Percentiles rank a stretch among this genome's conserved stretches.
Conservation (phyloP, 352 stramenopile genomes). For the Globisporangium radiosum region DNA sequence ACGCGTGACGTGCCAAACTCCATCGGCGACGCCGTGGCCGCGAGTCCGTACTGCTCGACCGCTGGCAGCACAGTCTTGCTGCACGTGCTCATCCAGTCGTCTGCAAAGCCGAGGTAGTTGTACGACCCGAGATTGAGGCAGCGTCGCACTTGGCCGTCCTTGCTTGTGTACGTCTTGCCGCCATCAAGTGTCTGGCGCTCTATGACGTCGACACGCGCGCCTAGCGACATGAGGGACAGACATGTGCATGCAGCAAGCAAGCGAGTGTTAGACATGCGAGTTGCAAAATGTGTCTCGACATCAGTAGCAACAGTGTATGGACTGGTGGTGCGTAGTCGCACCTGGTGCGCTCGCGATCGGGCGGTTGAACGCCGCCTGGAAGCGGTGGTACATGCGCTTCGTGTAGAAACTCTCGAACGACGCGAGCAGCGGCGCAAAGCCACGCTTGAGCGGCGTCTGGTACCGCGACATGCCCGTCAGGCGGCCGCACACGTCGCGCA, state of each 20-base stretch:
- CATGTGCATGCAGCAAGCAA: not conserved
- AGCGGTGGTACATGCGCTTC: slow-evolving; percentile 87
- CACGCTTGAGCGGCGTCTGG: slow-evolving; percentile 13
- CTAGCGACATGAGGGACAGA: not conserved
- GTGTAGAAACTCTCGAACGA: slow-evolving; percentile 94
- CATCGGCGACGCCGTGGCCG: slow-evolving; percentile 18
- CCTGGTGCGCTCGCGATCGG: slow-evolving; percentile 23
- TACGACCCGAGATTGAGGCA: slow-evolving; percentile 94
- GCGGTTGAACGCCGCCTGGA: slow-evolving; percentile 63
- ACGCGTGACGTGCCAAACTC: slow-evolving; percentile 31
- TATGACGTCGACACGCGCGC: slow-evolving; percentile 82
- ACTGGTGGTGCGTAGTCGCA: not conserved
- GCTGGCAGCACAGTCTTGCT: slow-evolving; percentile 54
- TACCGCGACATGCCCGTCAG: slow-evolving; percentile 29
- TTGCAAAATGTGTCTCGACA: not conserved
- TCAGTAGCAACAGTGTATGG: not conserved
- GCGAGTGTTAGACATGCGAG: no score
- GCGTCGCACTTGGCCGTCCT: slow-evolving; percentile 15
- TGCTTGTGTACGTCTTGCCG: slow-evolving; percentile 27
- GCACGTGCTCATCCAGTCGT: slow-evolving; percentile 93
- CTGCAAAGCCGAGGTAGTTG: slow-evolving; percentile 97
- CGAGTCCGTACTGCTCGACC: slow-evolving; percentile 59
- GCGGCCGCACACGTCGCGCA: slow-evolving; percentile 24
- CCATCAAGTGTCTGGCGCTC: slow-evolving; percentile 55
- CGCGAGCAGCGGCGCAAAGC: slow-evolving; percentile 84